Conservation (phyloP, 495 filamentous ascomycete genomes). For the Poronia punctata region DNA sequence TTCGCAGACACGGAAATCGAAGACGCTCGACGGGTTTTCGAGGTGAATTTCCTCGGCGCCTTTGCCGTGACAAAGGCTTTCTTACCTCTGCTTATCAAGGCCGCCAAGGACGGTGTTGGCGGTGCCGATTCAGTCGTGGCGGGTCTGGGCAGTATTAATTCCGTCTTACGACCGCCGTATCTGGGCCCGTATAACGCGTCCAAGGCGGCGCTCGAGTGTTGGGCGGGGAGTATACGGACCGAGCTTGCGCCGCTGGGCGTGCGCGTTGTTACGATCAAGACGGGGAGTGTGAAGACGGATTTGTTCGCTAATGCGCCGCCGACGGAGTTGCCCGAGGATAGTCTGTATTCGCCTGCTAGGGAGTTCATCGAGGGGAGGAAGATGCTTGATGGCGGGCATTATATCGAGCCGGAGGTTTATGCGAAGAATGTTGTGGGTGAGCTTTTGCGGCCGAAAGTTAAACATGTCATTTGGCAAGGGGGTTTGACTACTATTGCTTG, state of each 20-base stretch:
- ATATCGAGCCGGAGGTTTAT: constrained; percentile 9
- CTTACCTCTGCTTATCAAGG: constrained; percentile 39
- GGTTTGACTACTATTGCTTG: constrained; percentile 14
- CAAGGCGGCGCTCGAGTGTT: constrained; percentile 44
- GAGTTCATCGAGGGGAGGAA: constrained; percentile 20
- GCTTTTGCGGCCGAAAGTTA: constrained; percentile 12
- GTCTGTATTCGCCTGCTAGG: constrained; percentile 16
- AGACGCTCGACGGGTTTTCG: constrained; percentile 39
- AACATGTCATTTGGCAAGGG: constrained; percentile 17
- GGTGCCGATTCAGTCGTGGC: constrained; percentile 36
- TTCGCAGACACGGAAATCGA: constrained; percentile 42
- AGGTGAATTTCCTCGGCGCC: constrained; percentile 48
- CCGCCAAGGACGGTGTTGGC: constrained; percentile 6
- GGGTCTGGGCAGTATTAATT: constrained; percentile 43
- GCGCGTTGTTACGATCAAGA: constrained; percentile 26
- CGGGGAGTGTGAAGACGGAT: constrained; percentile 17
- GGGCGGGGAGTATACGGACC: constrained; percentile 39
- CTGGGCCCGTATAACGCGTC: constrained; percentile 44
- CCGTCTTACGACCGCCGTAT: constrained; percentile 25
- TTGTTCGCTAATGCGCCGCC: constrained; percentile 15
- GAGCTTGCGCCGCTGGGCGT: constrained; percentile 50
- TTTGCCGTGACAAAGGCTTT: constrained; percentile 49
- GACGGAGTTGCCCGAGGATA: constrained; percentile 16
- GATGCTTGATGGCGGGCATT: constrained; percentile 9
- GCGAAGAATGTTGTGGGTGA: constrained; percentile 14